Percentiles rank a stretch among this genome's conserved stretches.
Evolutionary conservation across 2,329 filamentous ascomycete species (phyloP).

Genomic region (Davidsoniella virescens): DNA sequence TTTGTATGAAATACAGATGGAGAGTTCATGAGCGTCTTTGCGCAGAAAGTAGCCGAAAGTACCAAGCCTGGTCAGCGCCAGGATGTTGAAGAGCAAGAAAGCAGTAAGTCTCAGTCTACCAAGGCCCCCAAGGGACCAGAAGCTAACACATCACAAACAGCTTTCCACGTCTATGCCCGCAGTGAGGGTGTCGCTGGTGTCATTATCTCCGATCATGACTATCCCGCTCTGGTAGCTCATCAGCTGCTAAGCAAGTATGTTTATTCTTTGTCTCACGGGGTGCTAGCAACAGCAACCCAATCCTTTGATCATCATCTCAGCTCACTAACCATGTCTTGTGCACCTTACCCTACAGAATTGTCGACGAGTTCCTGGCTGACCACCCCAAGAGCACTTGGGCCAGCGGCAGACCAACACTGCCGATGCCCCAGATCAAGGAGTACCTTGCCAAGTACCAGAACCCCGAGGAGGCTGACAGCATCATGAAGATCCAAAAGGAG

Average conservation of each 20-base stretch:
- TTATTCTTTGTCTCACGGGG: not conserved
- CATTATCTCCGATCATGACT: slow-evolving; percentile 61
- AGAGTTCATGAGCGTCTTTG: slow-evolving; percentile 68
- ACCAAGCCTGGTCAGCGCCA: slow-evolving; percentile 69
- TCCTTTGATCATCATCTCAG: too few relatives aligned
- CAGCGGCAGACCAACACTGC: slow-evolving; percentile 34
- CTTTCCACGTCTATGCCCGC: slow-evolving; percentile 60
- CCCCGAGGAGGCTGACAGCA: slow-evolving; percentile 74
- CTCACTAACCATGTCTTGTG: slow-evolving; percentile 4
- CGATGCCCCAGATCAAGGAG: slow-evolving; percentile 61
- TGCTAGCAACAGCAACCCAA: too few relatives aligned
- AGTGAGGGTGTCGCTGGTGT: slow-evolving; percentile 61
- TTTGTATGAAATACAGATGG: slow-evolving; percentile 21
- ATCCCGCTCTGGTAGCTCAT: slow-evolving; percentile 66
- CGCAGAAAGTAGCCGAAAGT: slow-evolving; percentile 73
- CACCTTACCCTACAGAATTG: slow-evolving; percentile 25
- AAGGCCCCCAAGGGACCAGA: not conserved
- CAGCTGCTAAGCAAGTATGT: slow-evolving; percentile 58
- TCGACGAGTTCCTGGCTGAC: slow-evolving; percentile 71
- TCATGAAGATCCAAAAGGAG: slow-evolving; percentile 91
- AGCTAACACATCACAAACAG: slow-evolving; percentile 36
- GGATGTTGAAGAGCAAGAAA: slow-evolving; percentile 62
- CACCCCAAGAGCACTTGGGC: slow-evolving; percentile 56
- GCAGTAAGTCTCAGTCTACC: slow-evolving; percentile 24
- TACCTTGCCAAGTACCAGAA: slow-evolving; percentile 67